Conservation (phyloP, 2,329 filamentous ascomycete genomes). For the Arthroderma sp. region DNA sequence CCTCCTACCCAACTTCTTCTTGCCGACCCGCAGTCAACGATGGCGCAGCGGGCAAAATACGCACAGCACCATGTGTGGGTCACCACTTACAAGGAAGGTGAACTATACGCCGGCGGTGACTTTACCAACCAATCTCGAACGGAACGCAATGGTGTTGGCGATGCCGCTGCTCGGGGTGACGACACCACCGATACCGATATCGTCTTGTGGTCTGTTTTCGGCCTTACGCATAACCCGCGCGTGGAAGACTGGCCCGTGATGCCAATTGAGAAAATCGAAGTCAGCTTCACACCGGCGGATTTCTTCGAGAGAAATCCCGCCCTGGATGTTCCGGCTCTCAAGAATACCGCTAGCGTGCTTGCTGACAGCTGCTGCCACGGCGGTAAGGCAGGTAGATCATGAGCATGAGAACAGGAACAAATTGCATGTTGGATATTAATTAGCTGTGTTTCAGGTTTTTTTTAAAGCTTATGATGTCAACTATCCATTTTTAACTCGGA, state of each 20-base stretch:
- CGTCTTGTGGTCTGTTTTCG: conserved; percentile 39
- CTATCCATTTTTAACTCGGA: not conserved
- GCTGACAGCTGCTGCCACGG: conserved; percentile 3
- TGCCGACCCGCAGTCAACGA: conserved; percentile 31
- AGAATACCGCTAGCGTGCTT: conserved; percentile 15
- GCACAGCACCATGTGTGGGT: conserved; percentile 40
- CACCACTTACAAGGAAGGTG: conserved; percentile 37
- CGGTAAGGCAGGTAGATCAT: not conserved
- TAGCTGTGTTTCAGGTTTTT: not conserved
- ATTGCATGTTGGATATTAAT: not conserved
- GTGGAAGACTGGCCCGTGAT: conserved; percentile 39
- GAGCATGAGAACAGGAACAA: not conserved
- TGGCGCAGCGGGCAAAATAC: conserved; percentile 36
- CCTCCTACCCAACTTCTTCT: conserved; percentile 37
- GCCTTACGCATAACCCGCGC: conserved; percentile 39
- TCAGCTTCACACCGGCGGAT: conserved; percentile 35
- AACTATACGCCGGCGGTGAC: conserved; percentile 36
- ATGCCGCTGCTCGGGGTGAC: conserved; percentile 32
- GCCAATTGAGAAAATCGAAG: conserved; percentile 36
- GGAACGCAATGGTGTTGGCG: conserved; percentile 33
- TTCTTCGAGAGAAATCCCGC: conserved; percentile 39
- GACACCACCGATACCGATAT: conserved; percentile 33
- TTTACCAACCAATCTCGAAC: conserved; percentile 35
- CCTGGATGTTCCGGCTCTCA: conserved; percentile 33
- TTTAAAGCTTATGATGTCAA: not conserved